Percentiles rank a stretch among this genome's conserved stretches.
Conservation (phyloP, 2,329 filamentous ascomycete genomes). For the Neocatenulostroma microsporum region DNA sequence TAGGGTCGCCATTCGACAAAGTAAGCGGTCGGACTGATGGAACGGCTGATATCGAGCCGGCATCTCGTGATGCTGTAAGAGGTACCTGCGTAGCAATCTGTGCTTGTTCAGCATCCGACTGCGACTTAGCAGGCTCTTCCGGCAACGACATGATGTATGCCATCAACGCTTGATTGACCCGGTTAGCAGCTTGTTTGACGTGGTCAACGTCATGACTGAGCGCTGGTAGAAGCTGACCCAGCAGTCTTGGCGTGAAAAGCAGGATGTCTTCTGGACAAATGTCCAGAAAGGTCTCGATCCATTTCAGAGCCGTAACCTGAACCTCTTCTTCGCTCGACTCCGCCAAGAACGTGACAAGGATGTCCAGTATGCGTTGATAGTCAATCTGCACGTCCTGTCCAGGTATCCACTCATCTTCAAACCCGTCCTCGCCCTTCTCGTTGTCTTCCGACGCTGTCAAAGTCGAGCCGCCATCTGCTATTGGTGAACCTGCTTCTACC, state of each 20-base stretch:
- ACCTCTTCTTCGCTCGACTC: constrained; percentile 83
- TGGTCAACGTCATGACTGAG: constrained; percentile 87
- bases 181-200: constrained; percentile 77
- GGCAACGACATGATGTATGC: constrained; percentile 89
- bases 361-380: constrained; percentile 83
- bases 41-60: constrained; percentile 2
- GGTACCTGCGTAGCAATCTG: constrained; percentile 8
- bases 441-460: constrained; percentile 39
- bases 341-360: constrained; percentile 80
- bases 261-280: constrained; percentile 96
- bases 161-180: constrained; percentile 86
- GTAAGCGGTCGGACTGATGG: constrained; percentile 5
- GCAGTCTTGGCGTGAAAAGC: constrained; percentile 83
- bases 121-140: constrained; percentile 45
- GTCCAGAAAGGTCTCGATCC: constrained; percentile 94
- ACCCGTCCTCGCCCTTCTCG: constrained; percentile 42
- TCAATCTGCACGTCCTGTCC: constrained; percentile 96
- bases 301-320: constrained; percentile 79
- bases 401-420: constrained; percentile 91
- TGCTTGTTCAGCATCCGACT: constrained; percentile 9
- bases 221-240: constrained; percentile 85
- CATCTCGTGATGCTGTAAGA: constrained; percentile 1
- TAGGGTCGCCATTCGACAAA: constrained; percentile 8
- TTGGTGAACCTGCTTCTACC: background rate
- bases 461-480: constrained; percentile 33